A percentile compares a stretch with the other conserved stretches of the same genome.
phyloP scores from a whole-genome alignment of 768 basidiomycete species.

The Tricholomella constricta region DNA sequence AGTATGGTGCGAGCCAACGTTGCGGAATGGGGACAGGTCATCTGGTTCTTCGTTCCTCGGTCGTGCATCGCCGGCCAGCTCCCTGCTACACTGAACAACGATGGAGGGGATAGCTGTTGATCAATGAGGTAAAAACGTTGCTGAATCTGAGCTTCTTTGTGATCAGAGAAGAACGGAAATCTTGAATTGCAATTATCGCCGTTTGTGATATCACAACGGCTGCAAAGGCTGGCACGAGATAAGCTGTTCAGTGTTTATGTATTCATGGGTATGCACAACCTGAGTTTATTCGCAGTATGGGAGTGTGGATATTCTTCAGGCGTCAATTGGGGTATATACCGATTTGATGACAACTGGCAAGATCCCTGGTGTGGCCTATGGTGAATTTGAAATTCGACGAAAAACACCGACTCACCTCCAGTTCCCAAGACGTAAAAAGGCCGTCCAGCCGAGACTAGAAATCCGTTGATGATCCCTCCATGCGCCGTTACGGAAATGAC shows the following conservation, averaged over 20 bases:
- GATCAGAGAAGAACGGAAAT: too few species aligned
- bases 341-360: slow-evolving; percentile 22
- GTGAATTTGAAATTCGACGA: not conserved
- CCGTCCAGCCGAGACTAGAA: slow-evolving; percentile 51
- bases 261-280: too few species aligned
- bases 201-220: too few species aligned
- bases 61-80: slow-evolving; percentile 26
- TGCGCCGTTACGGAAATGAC: slow-evolving; percentile 73
- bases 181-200: too few species aligned
- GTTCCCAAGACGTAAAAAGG: slow-evolving; percentile 50
- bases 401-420: slow-evolving; percentile 50
- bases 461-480: slow-evolving; percentile 60
- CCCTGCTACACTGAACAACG: slow-evolving; percentile 23
- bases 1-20: slow-evolving; percentile 28
- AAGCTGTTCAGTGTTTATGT: too few species aligned
- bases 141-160: too few species aligned
- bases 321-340: not conserved
- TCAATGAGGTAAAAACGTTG: too few species aligned
- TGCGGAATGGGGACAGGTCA: slow-evolving; percentile 25
- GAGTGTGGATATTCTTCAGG: too few species aligned
- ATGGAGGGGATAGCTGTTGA: slow-evolving; percentile 26
- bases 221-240: too few species aligned
- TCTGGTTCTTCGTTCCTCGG: slow-evolving; percentile 31
- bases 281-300: too few species aligned
- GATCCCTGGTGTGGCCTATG: slow-evolving; percentile 14